Evolutionary conservation across 768 basidiomycete genomes (phyloP), one percentile per base, ranked within the genome.

Genomic region (Amanita subjunquillea): DNA sequence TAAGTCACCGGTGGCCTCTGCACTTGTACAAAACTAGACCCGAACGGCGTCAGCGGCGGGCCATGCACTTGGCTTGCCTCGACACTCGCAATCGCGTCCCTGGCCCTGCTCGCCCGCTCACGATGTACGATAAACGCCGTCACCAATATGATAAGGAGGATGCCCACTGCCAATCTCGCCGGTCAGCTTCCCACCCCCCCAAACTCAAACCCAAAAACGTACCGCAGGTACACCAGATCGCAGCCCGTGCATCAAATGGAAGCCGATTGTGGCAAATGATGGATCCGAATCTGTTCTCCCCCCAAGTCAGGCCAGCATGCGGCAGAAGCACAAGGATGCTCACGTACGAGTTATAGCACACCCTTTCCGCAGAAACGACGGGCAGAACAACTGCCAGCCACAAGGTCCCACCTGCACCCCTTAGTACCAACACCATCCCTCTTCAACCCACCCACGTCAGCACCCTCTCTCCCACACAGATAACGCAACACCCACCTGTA

Each of bases 51-150:
- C 3, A 61, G 60, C 0, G 62, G 61, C 7, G 65, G 67, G 4
- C 67, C 67, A 17, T 62, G 54, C 13, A 67, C 59, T 52, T 68
- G 65, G 39, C 58, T 63, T n/a, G 62, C 65, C 48, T 68, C 67
- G 2, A 68, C 37, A 4, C 43, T 46, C 9, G 51, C 51, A 9
- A 53, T 53, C 4, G 44, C 43, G 22, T 53, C 51, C 22, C 51
- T 43, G 27, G 44, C 43, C 22, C 51, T 45, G 23, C 17, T 45
- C 39, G 43, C 22, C 17, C 51, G 51, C 3, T 27, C 44, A n/a
- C 51, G 51, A 4, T 53, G 51, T 30, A 43, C 30, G 0, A 25
- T 17, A 27, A 46, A 7, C 32, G 29, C 27, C 3, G 36, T 29
- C n/a, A 34, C 12, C 7, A 36, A 9, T n/a, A 53, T 53, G 34